phyloP scores from a whole-genome alignment of 2,329 filamentous ascomycete species.

The Fonsecaea pugnacius region DNA sequence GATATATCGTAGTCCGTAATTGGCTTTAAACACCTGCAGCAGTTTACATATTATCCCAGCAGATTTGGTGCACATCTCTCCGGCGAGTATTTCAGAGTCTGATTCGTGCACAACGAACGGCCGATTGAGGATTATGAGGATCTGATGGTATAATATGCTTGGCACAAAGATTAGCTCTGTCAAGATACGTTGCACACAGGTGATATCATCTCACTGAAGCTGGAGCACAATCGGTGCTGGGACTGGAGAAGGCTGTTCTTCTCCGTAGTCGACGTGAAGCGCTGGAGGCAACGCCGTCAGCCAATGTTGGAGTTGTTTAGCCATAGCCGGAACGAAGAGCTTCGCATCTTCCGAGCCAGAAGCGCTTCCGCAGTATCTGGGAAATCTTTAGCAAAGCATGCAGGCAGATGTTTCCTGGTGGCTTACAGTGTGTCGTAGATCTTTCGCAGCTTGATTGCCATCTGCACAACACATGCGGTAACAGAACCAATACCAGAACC shows the following conservation, averaged over 20 bases:
- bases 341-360: background rate
- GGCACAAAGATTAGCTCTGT: background rate
- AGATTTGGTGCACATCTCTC: constrained; percentile 13
- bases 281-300: constrained; percentile 6
- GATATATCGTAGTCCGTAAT: constrained; percentile 11
- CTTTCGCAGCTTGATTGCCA: constrained; percentile 12
- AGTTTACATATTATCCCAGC: constrained; percentile 13
- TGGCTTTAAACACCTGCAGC: constrained; percentile 2
- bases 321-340: constrained; percentile 8
- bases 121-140: constrained; percentile 14
- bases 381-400: background rate
- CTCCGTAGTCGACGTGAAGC: background rate
- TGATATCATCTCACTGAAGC: constrained; percentile 8
- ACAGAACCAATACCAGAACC: constrained; percentile 2
- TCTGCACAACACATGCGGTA: constrained; percentile 7
- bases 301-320: constrained; percentile 13
- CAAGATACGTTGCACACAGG: background rate
- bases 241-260: background rate
- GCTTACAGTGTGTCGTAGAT: constrained; percentile 9
- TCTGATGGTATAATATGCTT: constrained; percentile 12
- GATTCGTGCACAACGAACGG: constrained; percentile 1
- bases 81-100: background rate
- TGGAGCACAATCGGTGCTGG: constrained; percentile 3
- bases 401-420: background rate
- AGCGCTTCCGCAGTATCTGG: background rate